These are phyloP conservation scores for Penicillium sp. DNA, from an alignment of 2,329 filamentous ascomycete genomes.

Conservation along the genomic window DNA sequence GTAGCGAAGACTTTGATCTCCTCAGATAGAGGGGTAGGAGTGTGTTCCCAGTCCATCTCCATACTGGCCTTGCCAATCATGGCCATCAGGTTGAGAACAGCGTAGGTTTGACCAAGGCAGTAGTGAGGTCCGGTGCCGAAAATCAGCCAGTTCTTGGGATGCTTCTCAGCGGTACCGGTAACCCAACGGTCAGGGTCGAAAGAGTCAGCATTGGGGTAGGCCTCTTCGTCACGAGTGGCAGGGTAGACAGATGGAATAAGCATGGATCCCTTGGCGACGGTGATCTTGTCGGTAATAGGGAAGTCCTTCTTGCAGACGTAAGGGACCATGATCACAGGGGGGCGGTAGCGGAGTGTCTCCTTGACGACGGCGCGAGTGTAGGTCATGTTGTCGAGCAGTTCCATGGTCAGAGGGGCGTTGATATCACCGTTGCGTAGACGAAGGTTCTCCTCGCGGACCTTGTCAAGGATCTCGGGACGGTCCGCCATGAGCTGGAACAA, in stretches of 20 bases:
- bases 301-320: constrained; percentile 95
- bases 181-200: constrained; percentile 95
- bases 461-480: constrained; percentile 87
- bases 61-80: constrained; percentile 91
- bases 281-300: constrained; percentile 85
- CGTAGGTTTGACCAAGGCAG: constrained; percentile 93
- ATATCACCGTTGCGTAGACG: constrained; percentile 75
- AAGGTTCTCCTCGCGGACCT: constrained; percentile 89
- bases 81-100: constrained; percentile 82
- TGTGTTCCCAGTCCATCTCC: constrained; percentile 87
- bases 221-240: constrained; percentile 87
- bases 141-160: constrained; percentile 95
- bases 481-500: constrained; percentile 93
- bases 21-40: constrained; percentile 81
- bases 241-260: constrained; percentile 90
- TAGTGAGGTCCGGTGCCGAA: constrained; percentile 97
- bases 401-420: constrained; percentile 73
- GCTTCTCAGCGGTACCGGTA: constrained; percentile 83
- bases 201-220: constrained; percentile 85
- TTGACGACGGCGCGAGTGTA: constrained; percentile 93
- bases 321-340: constrained; percentile 95
- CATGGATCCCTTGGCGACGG: constrained; percentile 95
- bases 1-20: constrained; percentile 98
- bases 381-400: constrained; percentile 83
- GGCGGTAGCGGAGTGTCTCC: constrained; percentile 89